Percentiles rank a stretch among this genome's conserved stretches.
These are phyloP conservation scores for Dendrocalamus latiflorus DNA, from an alignment of 202 grass and related monocot species.

Conservation along the genomic window DNA sequence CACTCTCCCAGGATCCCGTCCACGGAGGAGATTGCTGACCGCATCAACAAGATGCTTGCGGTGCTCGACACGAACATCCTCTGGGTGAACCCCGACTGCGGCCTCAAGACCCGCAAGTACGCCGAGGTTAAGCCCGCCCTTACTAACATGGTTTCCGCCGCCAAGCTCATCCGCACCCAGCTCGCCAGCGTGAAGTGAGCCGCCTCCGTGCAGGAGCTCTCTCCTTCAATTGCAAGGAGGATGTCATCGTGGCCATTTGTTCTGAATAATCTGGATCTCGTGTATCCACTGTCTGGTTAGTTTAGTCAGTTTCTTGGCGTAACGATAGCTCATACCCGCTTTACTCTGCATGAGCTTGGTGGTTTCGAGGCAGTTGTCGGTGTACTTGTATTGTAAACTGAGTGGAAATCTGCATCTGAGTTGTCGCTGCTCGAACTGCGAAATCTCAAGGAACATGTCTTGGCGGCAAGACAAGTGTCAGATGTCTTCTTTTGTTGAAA, in stretches of 20 bases:
- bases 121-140: conserved; percentile 77
- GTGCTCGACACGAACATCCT: conserved; percentile 93
- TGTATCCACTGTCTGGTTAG: conserved; percentile 35
- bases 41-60: conserved; percentile 89
- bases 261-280: conserved; percentile 30
- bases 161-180: conserved; percentile 75
- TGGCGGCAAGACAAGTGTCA: too few species aligned
- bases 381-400: conserved; percentile 44
- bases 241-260: conserved; percentile 28
- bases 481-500: too few species aligned
- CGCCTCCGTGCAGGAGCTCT: neutral
- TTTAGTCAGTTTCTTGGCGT: conserved; percentile 5
- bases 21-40: conserved; percentile 69
- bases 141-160: conserved; percentile 75
- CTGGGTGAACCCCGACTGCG: conserved; percentile 95
- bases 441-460: too few species aligned
- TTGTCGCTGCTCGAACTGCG: too few species aligned
- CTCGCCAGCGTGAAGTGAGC: conserved; percentile 55
- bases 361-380: conserved; percentile 17
- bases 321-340: neutral
- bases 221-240: conserved; percentile 15
- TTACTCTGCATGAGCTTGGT: neutral
- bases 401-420: conserved; percentile 3
- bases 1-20: conserved; percentile 91
- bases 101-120: conserved; percentile 95